Evolutionary conservation across 768 basidiomycete species (phyloP).

Genomic region (Tylopilus sp.): DNA sequence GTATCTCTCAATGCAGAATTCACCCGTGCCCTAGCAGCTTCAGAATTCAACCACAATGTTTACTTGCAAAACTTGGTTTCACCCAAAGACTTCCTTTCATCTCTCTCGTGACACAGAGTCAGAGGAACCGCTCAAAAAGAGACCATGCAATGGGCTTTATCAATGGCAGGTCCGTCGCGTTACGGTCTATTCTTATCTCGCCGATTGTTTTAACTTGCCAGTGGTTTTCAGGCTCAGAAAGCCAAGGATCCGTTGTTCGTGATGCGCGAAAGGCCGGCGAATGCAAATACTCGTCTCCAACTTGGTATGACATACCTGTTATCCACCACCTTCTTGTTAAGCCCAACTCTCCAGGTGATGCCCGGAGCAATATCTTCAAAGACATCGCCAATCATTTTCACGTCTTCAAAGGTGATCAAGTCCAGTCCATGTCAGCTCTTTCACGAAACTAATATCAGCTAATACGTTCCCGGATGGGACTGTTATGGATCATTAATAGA

Average conservation of each 20-base stretch:
- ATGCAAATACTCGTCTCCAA: conserved; percentile 94
- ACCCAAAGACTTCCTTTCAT: too few species aligned
- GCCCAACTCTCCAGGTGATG: conserved; percentile 62
- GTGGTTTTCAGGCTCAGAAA: conserved; percentile 53
- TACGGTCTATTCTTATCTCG: not conserved
- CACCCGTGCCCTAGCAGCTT: too few species aligned
- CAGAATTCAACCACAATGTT: too few species aligned
- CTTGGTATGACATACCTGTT: conserved; percentile 57
- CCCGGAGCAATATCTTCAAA: conserved; percentile 93
- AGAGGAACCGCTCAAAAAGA: conserved; percentile 40
- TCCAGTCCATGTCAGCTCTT: conserved; percentile 60
- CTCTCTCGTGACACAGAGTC: too few species aligned
- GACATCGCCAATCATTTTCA: conserved; percentile 93
- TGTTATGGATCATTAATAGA: conserved; percentile 98
- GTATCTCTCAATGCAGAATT: too few species aligned
- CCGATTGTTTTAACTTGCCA: not conserved
- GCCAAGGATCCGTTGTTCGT: conserved; percentile 70
- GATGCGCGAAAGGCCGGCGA: conserved; percentile 94
- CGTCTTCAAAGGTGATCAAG: conserved; percentile 67
- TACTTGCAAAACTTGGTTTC: too few species aligned
- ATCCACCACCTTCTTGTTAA: not conserved
- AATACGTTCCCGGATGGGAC: conserved; percentile 80
- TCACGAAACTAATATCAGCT: not conserved
- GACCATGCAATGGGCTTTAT: conserved; percentile 76
- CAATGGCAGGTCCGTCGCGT: conserved; percentile 61